Conservation (phyloP, 2,329 filamentous ascomycete species). For the Zymoseptoria tritici region DNA sequence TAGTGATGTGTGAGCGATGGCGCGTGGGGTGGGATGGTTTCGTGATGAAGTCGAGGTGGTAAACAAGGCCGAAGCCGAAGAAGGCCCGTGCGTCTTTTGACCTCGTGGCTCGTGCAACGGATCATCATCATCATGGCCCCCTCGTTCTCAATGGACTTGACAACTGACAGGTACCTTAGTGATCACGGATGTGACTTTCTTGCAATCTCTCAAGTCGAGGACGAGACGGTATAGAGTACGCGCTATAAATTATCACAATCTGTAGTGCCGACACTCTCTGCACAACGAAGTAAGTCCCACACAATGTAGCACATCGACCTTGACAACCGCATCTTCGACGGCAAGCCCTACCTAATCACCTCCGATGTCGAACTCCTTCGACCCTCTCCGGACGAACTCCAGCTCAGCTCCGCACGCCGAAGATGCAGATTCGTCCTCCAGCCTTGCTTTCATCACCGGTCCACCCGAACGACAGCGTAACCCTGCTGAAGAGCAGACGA, state of each 20-base stretch:
- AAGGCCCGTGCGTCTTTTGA: neutral
- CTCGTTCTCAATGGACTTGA: too few relatives aligned
- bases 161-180: too few relatives aligned
- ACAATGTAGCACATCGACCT: neutral
- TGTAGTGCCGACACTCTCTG: too few relatives aligned
- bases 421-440: constrained; percentile 28
- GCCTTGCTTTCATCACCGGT: constrained; percentile 28
- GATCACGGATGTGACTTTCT: too few relatives aligned
- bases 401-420: constrained; percentile 38
- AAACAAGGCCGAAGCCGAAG: neutral
- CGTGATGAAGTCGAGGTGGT: neutral
- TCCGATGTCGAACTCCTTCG: neutral
- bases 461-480: constrained; percentile 52
- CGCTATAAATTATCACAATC: too few relatives aligned
- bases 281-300: too few relatives aligned
- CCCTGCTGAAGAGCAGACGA: constrained; percentile 44
- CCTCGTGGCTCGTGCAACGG: too few relatives aligned
- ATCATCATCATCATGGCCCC: too few relatives aligned
- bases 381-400: neutral
- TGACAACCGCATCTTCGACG: neutral
- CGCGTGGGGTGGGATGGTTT: neutral
- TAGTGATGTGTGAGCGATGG: neutral
- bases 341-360: neutral
- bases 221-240: too few relatives aligned
- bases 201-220: too few relatives aligned